These are phyloP conservation scores for Beverwykella pulmonaria DNA, from an alignment of 495 filamentous ascomycete species.

Conservation along the genomic window DNA sequence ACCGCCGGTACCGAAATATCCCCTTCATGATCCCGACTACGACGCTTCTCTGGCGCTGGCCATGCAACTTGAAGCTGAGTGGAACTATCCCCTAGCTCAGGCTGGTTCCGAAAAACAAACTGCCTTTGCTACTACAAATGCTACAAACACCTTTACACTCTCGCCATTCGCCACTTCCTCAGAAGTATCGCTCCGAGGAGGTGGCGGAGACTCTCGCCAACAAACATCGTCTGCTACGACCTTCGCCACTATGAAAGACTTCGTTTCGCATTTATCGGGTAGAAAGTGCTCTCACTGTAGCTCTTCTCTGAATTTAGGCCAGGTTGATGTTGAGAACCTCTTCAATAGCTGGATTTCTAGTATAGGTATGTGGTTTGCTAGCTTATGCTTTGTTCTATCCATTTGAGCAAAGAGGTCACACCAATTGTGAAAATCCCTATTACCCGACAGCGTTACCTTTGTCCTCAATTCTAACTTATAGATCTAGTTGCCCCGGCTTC, in stretches of 20 bases:
- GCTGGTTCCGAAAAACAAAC: not conserved
- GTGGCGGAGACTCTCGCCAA: not conserved
- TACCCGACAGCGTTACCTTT: no score
- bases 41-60: constrained; percentile 4
- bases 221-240: not conserved
- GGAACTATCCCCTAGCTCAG: not conserved
- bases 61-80: constrained; percentile 16
- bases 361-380: constrained; percentile 2
- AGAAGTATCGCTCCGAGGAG: constrained; percentile 2
- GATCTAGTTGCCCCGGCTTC: not conserved
- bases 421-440: no score
- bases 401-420: no score
- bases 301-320: not conserved
- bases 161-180: not conserved
- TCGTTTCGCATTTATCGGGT: not conserved
- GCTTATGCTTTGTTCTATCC: no score
- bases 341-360: constrained; percentile 15
- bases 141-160: no score
- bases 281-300: constrained; percentile 11
- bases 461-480: not conserved
- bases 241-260: constrained; percentile 3
- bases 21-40: not conserved
- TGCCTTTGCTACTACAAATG: no score
- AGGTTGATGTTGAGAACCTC: not conserved
- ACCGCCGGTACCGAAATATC: not conserved